Base-by-base conservation (phyloP, 2,329 filamentous ascomycete genomes). In the Leptographium lundbergii region DNA sequence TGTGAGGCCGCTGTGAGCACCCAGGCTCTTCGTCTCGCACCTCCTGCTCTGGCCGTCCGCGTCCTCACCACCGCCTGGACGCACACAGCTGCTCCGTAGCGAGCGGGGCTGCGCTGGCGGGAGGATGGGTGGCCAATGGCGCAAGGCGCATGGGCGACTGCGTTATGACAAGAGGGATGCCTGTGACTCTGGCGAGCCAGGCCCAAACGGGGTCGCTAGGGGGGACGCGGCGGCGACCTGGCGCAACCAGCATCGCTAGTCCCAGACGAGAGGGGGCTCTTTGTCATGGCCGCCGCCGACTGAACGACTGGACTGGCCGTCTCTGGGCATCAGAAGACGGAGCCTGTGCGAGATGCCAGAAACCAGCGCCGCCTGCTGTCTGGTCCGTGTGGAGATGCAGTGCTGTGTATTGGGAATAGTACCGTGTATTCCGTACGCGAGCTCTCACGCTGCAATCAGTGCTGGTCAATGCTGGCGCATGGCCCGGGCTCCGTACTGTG, bases 181-280 rank as follows among this genome's bases (percentile, higher is more conserved):
- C 22, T 39, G 52, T 42, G 53, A 42, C 51, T 34, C 29, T 42
- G 10, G 6, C 48, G 52, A 45, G 52, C 60, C 56, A 60, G 45
- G 11, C 60, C 58, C 29, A 60, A 61, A 60, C 47, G 60, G 58
- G 58, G 25, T 34, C 24, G 47, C n/a, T 50, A 57, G 42, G 48
- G 56, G 24, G 36, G 54, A 24, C 27, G 27, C 48, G 24, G 45
- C 45, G 45, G 45, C 45, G 45, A 48, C 25, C 36, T 45, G 54
- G 54, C 54, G 54, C 54, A 54, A 36, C 54, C n/a, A 14, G 39
- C 36, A 14, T 39, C 13, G 36, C 14, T 39, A 39, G 36, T 17
- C 14, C 13, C 5, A 39, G 2, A 6, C 13, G 29, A 1, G 36
- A 17, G 36, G 14, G 36, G 14, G 42, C 42, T 19, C 42, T 47